Base-by-base conservation (phyloP, 345 rosid genomes). In the Pistacia vera region DNA sequence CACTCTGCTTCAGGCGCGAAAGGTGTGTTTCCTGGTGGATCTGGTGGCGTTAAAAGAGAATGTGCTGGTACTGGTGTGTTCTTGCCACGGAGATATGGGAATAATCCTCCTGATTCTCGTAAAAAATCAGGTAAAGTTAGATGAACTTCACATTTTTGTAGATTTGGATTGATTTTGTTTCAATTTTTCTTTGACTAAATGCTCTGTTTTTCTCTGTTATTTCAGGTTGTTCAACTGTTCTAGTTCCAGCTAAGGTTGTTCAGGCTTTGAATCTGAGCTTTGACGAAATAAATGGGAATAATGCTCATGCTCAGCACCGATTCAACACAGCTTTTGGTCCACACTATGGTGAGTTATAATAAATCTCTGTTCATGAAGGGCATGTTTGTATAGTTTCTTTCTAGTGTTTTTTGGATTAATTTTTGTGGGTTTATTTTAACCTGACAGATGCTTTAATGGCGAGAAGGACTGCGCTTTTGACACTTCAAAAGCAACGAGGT, bases 11-110 rank as follows among this genome's bases (percentile, higher is more conserved):
- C 1, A 57, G 72, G 78, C 69, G 6, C 6, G 75, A 82, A 82
- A 58, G 68, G 88, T 49, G 74, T 77, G 11, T 80, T 81, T 14
- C 73, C 74, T 6, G 57, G 73, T 17, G 88, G 89, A 73, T 76
- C 86, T 63, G 81, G 61, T 4, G 74, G 79, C 5, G 80, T 67
- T 17, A 90, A 80, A 76, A 75, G 78, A 11, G 80, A 83, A 52
- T 85, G 86, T 20, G 54, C 88, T 1, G 99, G 99, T 9, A 95
- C 99, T 22, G 98, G 98, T 36, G 99, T 95, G 12, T 95, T 95
- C 83, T 77, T 95, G 74, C 99, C 99, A 61, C 90, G 91, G 14
- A 82, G 80, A 61, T 73, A 71, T n/a, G 79, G 81, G 41, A 77
- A 73, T 8, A 51, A 83, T 30, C 82, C 89, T 1, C 60, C 83